A percentile compares a stretch with the other conserved stretches of the same genome.
Conservation (phyloP, 495 filamentous ascomycete genomes). For the Neurospora terricola region DNA sequence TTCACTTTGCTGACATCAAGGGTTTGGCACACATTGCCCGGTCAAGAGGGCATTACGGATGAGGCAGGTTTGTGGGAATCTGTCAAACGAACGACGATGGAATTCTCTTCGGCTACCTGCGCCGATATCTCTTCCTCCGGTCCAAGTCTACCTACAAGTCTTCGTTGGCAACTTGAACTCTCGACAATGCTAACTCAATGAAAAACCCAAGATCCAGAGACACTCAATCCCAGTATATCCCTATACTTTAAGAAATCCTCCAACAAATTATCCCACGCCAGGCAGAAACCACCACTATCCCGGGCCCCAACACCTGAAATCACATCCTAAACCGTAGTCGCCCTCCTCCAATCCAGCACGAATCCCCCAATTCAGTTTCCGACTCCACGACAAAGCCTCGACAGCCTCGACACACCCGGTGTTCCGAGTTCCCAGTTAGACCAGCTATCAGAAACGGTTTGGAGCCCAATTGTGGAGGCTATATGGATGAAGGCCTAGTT, state of each 20-base stretch:
- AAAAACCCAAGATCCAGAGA: background rate
- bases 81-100: background rate
- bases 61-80: background rate
- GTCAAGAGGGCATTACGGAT: background rate
- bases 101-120: background rate
- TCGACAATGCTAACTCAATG: background rate
- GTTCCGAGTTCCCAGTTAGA: background rate
- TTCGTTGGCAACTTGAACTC: background rate
- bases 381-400: background rate
- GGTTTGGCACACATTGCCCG: background rate
- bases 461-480: no score
- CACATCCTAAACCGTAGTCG: background rate
- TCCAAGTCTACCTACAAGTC: background rate
- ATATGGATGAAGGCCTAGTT: no score
- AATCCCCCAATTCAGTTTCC: background rate
- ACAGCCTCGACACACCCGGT: background rate
- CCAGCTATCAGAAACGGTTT: background rate
- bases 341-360: background rate
- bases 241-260: background rate
- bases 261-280: background rate
- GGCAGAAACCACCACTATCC: background rate
- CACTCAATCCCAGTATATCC: background rate
- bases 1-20: background rate
- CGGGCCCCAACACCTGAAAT: background rate
- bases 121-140: background rate